A percentile compares a stretch with the other conserved stretches of the same genome.
Conservation (phyloP, 768 basidiomycete species). For the Russula brevipes region DNA sequence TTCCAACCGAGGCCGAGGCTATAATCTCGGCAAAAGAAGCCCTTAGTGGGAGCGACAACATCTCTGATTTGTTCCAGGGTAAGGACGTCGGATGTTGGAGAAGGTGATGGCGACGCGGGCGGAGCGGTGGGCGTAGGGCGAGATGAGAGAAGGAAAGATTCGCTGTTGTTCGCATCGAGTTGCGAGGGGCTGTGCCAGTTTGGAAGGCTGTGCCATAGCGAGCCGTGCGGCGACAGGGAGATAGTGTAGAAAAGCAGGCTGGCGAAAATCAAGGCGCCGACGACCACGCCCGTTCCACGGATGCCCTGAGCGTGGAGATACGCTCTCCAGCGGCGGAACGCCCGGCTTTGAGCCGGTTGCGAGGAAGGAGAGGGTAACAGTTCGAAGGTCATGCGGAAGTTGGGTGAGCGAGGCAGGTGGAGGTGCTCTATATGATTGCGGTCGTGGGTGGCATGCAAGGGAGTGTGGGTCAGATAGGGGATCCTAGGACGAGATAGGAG, state of each 20-base stretch:
- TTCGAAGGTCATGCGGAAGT: background rate
- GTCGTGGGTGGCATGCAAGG: background rate
- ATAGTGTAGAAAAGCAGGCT: conserved; percentile 11
- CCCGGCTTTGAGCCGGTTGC: background rate
- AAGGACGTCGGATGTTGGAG: conserved; percentile 21
- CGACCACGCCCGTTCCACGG: background rate
- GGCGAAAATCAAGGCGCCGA: conserved; percentile 6
- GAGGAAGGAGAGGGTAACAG: background rate
- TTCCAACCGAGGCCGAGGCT: conserved; percentile 45
- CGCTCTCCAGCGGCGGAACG: conserved; percentile 2
- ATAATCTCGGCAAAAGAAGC: conserved; percentile 43
- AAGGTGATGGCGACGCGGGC: background rate
- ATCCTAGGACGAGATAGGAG: background rate
- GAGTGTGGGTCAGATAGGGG: background rate
- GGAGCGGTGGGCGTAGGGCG: background rate
- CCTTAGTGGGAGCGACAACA: conserved; percentile 37
- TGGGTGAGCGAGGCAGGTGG: background rate
- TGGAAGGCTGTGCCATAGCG: background rate
- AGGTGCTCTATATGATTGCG: too few species aligned
- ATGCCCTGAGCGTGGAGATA: background rate
- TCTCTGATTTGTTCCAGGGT: conserved; percentile 33
- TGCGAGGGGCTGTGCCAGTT: background rate
- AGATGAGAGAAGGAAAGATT: background rate
- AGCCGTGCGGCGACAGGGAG: background rate
- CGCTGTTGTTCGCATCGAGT: background rate